These are phyloP conservation scores for Fusarium abutilonis DNA, from an alignment of 2,329 filamentous ascomycete genomes.

Conservation along the genomic window DNA sequence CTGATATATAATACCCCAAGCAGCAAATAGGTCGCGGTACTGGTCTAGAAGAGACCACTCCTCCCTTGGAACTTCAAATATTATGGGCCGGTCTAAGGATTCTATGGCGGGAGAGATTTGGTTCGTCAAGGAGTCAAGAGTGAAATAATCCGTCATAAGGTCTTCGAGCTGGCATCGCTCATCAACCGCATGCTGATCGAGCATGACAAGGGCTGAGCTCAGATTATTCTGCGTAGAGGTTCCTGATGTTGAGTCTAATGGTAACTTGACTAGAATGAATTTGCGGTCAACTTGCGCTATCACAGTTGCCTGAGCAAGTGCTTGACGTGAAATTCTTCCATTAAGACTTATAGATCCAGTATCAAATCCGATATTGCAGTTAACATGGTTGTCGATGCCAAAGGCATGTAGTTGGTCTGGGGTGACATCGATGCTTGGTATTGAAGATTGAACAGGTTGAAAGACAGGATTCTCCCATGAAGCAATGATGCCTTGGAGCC, in stretches of 20 bases:
- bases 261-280: slow-evolving; percentile 79
- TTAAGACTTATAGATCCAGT: slow-evolving; percentile 45
- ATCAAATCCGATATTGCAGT: slow-evolving; percentile 45
- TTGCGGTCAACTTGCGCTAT: slow-evolving; percentile 89
- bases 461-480: slow-evolving; percentile 84
- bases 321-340: slow-evolving; percentile 68
- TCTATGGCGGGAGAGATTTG: slow-evolving; percentile 47
- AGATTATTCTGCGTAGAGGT: background rate
- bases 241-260: slow-evolving; percentile 23
- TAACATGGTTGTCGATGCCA: slow-evolving; percentile 17
- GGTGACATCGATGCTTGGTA: slow-evolving; percentile 53
- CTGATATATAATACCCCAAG: slow-evolving; percentile 79
- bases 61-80: slow-evolving; percentile 69
- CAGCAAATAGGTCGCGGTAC: slow-evolving; percentile 66
- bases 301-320: slow-evolving; percentile 69
- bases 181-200: slow-evolving; percentile 96
- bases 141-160: slow-evolving; percentile 68
- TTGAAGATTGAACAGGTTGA: slow-evolving; percentile 55
- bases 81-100: slow-evolving; percentile 62
- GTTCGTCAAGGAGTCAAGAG: background rate
- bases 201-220: slow-evolving; percentile 71
- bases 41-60: slow-evolving; percentile 69
- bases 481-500: slow-evolving; percentile 69
- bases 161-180: slow-evolving; percentile 84
- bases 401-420: background rate